These are phyloP conservation scores for Penicillium sp. DNA, from an alignment of 2,329 filamentous ascomycete species.

Conservation along the genomic window DNA sequence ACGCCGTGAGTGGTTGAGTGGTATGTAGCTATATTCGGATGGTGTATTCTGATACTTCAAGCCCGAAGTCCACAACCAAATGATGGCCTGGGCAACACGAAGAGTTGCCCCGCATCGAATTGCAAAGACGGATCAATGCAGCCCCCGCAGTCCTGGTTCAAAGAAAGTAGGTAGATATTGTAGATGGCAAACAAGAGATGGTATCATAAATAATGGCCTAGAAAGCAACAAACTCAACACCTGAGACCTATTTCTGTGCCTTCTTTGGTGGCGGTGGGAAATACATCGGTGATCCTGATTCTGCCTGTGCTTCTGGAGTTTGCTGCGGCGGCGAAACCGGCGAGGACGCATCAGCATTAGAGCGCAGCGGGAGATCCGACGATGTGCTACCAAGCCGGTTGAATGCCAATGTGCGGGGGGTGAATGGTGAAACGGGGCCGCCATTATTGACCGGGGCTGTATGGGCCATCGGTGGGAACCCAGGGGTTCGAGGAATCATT, in stretches of 20 bases:
- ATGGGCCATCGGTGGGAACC: conserved; percentile 34
- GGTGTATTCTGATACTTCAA: conserved; percentile 14
- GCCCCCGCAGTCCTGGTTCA: no score
- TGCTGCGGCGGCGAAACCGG: conserved; percentile 23
- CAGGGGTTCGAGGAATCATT: conserved; percentile 23
- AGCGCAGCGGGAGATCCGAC: conserved; percentile 42
- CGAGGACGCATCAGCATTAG: conserved; percentile 28
- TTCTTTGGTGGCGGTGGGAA: conserved; percentile 47
- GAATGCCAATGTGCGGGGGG: conserved; percentile 45
- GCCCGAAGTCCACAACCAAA: conserved; percentile 8
- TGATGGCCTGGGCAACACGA: not conserved
- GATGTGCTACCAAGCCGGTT: conserved; percentile 39
- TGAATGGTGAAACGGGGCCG: conserved; percentile 21
- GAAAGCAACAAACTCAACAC: not conserved
- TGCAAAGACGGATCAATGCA: no score
- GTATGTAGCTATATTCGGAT: conserved; percentile 18
- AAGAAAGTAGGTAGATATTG: no score
- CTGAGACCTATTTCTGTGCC: conserved; percentile 27
- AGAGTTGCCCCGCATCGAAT: no score
- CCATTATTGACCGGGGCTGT: not conserved
- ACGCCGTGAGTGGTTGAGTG: conserved; percentile 12
- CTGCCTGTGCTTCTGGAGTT: conserved; percentile 17
- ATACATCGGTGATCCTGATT: conserved; percentile 32
- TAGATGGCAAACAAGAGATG: conserved; percentile 13
- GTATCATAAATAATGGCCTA: conserved; percentile 12